A percentile compares a stretch with the other conserved stretches of the same genome.
Evolutionary conservation across 108 stramenopile genomes (phyloP).

Genomic region (Nitzschia palea): DNA sequence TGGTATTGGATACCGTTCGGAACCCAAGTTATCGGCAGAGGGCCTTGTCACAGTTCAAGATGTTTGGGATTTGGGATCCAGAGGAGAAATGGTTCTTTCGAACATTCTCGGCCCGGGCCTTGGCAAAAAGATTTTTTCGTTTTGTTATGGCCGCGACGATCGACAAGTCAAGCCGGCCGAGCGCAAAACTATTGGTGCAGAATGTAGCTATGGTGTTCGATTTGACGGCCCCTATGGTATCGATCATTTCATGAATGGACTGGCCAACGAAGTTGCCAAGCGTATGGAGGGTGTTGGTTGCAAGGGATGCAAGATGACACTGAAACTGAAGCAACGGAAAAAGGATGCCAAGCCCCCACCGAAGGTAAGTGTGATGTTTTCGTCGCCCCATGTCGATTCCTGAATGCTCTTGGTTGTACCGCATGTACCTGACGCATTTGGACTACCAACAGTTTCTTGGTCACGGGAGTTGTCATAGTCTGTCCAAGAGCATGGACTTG

Average conservation of each 20-base stretch:
- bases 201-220: slow-evolving; percentile 93
- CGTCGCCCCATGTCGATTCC: background rate
- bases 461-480: slow-evolving; percentile 83
- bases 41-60: slow-evolving; percentile 71
- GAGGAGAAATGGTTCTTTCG: slow-evolving; percentile 51
- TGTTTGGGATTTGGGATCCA: slow-evolving; percentile 76
- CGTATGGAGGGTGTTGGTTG: slow-evolving; percentile 69
- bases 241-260: slow-evolving; percentile 75
- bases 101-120: slow-evolving; percentile 66
- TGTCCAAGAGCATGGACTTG: slow-evolving; percentile 61
- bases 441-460: slow-evolving; percentile 75
- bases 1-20: slow-evolving; percentile 82
- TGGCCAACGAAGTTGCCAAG: slow-evolving; percentile 79
- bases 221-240: slow-evolving; percentile 84
- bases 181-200: slow-evolving; percentile 92
- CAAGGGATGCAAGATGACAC: slow-evolving; percentile 65
- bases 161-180: slow-evolving; percentile 67
- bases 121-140: slow-evolving; percentile 71
- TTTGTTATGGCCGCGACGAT: slow-evolving; percentile 83
- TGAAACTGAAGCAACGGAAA: slow-evolving; percentile 89
- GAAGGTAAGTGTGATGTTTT: slow-evolving; percentile 19
- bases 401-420: background rate
- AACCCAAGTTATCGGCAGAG: slow-evolving; percentile 56
- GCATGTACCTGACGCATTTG: background rate
- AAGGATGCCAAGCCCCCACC: slow-evolving; percentile 63